Evolutionary conservation across 306 rosid species (phyloP).

Genomic region (Lagenaria siceraria): DNA sequence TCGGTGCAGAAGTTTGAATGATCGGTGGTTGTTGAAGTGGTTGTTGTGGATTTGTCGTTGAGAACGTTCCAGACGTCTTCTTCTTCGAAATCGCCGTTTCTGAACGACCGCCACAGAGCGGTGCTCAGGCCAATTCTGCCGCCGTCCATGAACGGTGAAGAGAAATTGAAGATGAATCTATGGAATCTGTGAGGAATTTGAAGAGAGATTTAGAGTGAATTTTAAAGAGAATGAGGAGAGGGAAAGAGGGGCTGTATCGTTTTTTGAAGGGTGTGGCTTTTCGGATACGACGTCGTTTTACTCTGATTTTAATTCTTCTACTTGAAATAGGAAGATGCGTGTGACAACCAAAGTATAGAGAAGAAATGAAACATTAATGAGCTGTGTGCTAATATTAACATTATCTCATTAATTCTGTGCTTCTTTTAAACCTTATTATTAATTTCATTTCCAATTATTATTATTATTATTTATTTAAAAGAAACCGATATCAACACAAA

Average conservation of each 20-base stretch:
- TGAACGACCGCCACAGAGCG: constrained; percentile 67
- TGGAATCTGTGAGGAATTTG: background rate
- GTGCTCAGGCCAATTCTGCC: constrained; percentile 26
- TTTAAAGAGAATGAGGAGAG: background rate
- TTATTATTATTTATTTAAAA: too few relatives aligned
- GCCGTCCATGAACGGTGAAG: constrained; percentile 30
- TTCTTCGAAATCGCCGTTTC: constrained; percentile 84
- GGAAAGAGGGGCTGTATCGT: background rate
- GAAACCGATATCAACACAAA: too few relatives aligned
- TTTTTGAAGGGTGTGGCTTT: background rate
- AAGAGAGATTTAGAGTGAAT: background rate
- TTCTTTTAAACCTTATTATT: background rate
- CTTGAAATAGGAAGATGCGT: background rate
- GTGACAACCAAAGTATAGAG: background rate
- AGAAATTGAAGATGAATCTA: background rate
- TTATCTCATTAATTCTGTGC: background rate
- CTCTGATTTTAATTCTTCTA: background rate
- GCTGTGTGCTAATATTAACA: background rate
- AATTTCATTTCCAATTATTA: background rate
- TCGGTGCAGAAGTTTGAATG: background rate
- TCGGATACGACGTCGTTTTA: background rate
- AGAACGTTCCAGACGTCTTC: constrained; percentile 63
- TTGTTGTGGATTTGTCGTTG: constrained; percentile 26
- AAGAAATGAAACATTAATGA: background rate
- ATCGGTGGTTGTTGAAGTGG: background rate